Percentiles rank a stretch among this genome's conserved stretches.
Conservation (phyloP, 768 basidiomycete species). For the Sarcomyxa edulis region DNA sequence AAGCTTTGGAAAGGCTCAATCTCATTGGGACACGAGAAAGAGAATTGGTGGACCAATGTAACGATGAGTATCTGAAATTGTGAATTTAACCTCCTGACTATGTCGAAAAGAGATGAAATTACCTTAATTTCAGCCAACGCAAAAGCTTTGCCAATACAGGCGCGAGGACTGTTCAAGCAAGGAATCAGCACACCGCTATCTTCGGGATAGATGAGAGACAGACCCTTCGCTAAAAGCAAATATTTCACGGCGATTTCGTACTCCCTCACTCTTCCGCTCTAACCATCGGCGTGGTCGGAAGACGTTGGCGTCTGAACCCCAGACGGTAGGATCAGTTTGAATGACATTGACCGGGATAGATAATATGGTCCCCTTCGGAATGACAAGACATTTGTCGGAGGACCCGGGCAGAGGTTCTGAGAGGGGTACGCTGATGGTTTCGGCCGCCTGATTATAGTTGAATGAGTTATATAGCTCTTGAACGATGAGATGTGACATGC, state of each 20-base stretch:
- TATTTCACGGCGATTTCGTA: constrained; percentile 34
- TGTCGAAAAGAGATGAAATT: constrained; percentile 6
- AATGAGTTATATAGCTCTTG: constrained; percentile 5
- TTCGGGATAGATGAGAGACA: constrained; percentile 11
- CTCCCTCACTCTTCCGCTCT: constrained; percentile 24
- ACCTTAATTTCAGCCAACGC: constrained; percentile 60
- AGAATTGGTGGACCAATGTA: constrained; percentile 49
- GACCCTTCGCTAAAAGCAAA: constrained; percentile 59
- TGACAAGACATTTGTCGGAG: constrained; percentile 33
- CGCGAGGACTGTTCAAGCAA: constrained; percentile 39
- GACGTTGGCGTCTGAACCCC: constrained; percentile 54
- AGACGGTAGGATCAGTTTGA: constrained; percentile 44
- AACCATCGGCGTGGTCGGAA: constrained; percentile 67
- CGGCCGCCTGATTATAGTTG: constrained; percentile 40
- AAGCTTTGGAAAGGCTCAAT: constrained; percentile 65
- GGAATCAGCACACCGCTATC: constrained; percentile 5
- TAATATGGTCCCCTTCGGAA: constrained; percentile 54
- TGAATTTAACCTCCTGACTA: background rate
- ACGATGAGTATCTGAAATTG: constrained; percentile 31
- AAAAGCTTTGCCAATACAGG: constrained; percentile 56
- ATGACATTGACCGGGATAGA: constrained; percentile 53
- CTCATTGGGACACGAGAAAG: constrained; percentile 42
- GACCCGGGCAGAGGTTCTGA: constrained; percentile 44
- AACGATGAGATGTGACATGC: background rate
- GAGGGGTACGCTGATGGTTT: constrained; percentile 50